A percentile compares a stretch with the other conserved stretches of the same genome.
Conservation (phyloP, 2,329 filamentous ascomycete species). For the Lecanicillium sp. region DNA sequence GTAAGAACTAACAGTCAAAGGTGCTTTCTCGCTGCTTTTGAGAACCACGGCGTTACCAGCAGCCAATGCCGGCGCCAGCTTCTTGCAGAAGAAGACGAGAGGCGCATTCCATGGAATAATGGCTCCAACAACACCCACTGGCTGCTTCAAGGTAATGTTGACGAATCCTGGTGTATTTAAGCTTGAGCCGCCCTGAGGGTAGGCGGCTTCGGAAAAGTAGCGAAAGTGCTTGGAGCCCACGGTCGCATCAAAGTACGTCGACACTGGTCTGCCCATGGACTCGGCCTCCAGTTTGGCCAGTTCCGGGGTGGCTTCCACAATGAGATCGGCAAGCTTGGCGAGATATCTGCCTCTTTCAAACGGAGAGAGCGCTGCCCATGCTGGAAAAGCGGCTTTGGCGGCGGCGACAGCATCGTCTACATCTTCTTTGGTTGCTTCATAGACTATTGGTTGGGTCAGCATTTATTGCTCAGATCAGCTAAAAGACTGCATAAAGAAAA, state of each 20-base stretch:
- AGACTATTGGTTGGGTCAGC: constrained; percentile 5
- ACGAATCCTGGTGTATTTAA: constrained; percentile 39
- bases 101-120: constrained; percentile 53
- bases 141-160: constrained; percentile 38
- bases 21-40: constrained; percentile 47
- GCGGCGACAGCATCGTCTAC: constrained; percentile 39
- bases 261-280: constrained; percentile 35
- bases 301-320: constrained; percentile 30
- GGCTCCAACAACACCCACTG: constrained; percentile 42
- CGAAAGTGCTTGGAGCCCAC: constrained; percentile 27
- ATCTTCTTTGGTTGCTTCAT: constrained; percentile 37
- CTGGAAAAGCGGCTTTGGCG: constrained; percentile 38
- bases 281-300: constrained; percentile 36
- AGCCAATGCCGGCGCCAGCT: constrained; percentile 40
- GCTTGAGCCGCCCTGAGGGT: constrained; percentile 35
- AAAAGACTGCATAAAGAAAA: background rate
- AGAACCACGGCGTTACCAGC: constrained; percentile 42
- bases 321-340: constrained; percentile 35
- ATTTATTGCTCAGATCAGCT: background rate
- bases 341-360: constrained; percentile 30
- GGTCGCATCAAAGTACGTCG: constrained; percentile 27
- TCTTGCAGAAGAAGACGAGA: constrained; percentile 34
- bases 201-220: constrained; percentile 32
- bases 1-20: constrained; percentile 28
- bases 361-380: constrained; percentile 33